These are phyloP conservation scores for Prosopis cineraria DNA, from an alignment of 306 rosid species.

Conservation along the genomic window DNA sequence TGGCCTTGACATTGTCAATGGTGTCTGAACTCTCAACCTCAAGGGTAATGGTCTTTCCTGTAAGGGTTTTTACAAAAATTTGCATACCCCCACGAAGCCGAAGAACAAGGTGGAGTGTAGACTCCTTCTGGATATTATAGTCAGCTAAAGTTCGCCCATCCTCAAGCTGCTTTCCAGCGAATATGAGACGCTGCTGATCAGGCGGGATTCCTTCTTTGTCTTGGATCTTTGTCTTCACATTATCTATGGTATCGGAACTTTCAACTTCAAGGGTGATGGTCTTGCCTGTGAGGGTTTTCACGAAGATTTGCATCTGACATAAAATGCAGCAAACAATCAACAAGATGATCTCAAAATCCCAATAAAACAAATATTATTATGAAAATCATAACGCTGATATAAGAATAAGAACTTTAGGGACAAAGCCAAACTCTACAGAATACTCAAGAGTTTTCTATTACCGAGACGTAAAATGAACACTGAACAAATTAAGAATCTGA, in stretches of 20 bases:
- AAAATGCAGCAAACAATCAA: no score
- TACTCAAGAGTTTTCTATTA: neutral
- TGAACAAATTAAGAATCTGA: neutral
- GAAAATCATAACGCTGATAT: no score
- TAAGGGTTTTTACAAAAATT: constrained; percentile 11
- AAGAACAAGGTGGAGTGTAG: constrained; percentile 17
- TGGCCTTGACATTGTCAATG: constrained; percentile 18
- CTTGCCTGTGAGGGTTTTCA: constrained; percentile 36
- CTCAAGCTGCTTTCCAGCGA: constrained; percentile 10
- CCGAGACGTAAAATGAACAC: neutral
- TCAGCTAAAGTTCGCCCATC: constrained; percentile 1
- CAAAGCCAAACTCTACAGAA: neutral
- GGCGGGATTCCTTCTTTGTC: constrained; percentile 35
- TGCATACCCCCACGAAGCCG: constrained; percentile 17
- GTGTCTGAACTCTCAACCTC: constrained; percentile 17
- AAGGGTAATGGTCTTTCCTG: constrained; percentile 5
- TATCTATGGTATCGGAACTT: constrained; percentile 30
- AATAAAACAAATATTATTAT: no score
- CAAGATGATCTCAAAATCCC: no score
- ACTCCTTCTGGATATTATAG: constrained; percentile 19
- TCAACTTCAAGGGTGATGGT: constrained; percentile 33
- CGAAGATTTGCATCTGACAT: constrained; percentile 28
- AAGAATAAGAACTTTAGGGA: no score
- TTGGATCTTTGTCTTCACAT: constrained; percentile 35
- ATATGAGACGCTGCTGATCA: constrained; percentile 32